Base-by-base conservation (phyloP, 192 early-diverging fungal species). In the Pilaira anomala region DNA sequence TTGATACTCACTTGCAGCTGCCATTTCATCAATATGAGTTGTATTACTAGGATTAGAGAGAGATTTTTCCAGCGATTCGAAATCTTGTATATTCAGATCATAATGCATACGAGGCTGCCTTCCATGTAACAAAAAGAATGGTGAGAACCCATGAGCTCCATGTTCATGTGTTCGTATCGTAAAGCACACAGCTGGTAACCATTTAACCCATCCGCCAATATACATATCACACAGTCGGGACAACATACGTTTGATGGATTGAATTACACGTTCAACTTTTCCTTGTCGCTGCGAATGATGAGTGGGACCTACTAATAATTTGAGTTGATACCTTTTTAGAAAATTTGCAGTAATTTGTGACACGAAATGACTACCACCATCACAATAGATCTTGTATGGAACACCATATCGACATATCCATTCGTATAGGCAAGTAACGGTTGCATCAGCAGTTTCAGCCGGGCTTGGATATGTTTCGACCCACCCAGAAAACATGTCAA, bases 401-500 rank as follows among this genome's bases (percentile, higher is more conserved):
- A 54, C 29, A 16, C 6, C 2, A 18, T 33, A 33, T 2, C 28
- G 18, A 25, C 52, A 54, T 1, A 54, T 33, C 26, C 52, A 54
- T 54, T 54, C 16, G 16, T 33, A 54, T 2, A 54, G 7, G 1
- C 52, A 2, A 26, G 30, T 33, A 7, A 33, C 52, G 1, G 52
- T 54, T 5, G 16, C 16, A 26, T 54, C 29, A 16, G 52, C 25
- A 3, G 29, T 25, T 3, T 54, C 6, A 5, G 52, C 7, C 6
- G 28, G 2, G 16, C 28, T 3, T 11, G 52, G 52, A 54, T 14
- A 54, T 4, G 6, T 3, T 33, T 54, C 29, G 2, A 54, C n/a
- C 52, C 52, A 54, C 3, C 52, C 52, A 26, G 52, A 11, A 54
- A 54, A 54, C 52, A 54, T 54, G 29, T 54, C 52, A 33, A 54